Conservation (phyloP, 345 rosid species). For the Excoecaria agallocha region DNA sequence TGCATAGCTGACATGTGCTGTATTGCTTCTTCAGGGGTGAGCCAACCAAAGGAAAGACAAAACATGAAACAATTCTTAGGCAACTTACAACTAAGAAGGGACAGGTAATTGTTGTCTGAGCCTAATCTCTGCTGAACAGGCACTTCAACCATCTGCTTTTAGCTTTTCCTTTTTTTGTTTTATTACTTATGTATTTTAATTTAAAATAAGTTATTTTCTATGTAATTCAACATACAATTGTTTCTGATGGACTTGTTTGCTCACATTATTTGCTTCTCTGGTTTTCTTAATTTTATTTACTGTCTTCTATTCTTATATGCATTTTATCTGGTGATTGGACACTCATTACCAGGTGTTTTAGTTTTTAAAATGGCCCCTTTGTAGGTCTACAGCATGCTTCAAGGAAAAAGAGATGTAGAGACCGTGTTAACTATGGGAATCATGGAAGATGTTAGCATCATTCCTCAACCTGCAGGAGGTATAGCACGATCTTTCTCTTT, state of each 20-base stretch:
- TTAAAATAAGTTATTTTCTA: neutral
- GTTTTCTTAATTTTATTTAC: neutral
- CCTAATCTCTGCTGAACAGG: neutral
- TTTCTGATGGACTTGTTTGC: neutral
- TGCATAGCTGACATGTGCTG: slow-evolving; percentile 13
- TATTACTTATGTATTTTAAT: neutral
- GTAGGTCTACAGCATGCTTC: slow-evolving; percentile 93
- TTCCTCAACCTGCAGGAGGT: slow-evolving; percentile 99
- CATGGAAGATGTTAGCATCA: slow-evolving; percentile 91
- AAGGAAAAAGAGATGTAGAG: slow-evolving; percentile 90
- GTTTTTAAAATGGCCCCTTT: slow-evolving; percentile 12
- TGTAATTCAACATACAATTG: neutral
- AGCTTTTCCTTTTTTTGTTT: neutral
- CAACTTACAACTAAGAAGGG: slow-evolving; percentile 97
- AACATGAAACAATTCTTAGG: slow-evolving; percentile 73
- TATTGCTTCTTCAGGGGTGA: slow-evolving; percentile 63
- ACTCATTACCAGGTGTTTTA: neutral
- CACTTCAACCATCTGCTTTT: neutral
- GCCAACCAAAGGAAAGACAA: slow-evolving; percentile 84
- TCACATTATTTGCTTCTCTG: neutral
- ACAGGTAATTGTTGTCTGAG: slow-evolving; percentile 48
- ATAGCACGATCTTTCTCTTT: slow-evolving; percentile 18
- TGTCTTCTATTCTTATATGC: neutral
- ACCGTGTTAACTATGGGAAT: slow-evolving; percentile 94
- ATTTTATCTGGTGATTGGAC: neutral